These are phyloP conservation scores for Cydonia oblonga DNA, from an alignment of 331 rosid species.

Conservation along the genomic window DNA sequence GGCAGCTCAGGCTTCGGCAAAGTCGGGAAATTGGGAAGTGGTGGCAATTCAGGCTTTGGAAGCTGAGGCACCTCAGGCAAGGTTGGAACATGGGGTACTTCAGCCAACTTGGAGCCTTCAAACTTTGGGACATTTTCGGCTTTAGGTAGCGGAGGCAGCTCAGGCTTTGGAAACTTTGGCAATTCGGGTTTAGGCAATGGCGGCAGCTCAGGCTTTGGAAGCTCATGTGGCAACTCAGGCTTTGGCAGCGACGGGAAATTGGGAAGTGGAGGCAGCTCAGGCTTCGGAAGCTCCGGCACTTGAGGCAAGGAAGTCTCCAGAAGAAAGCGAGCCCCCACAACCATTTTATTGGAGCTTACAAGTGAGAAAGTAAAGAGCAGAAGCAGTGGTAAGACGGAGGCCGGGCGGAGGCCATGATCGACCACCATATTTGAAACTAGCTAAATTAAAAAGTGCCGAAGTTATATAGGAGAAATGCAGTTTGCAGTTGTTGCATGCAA, in stretches of 20 bases:
- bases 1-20: not conserved
- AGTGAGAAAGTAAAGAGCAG: not conserved
- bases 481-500: no score
- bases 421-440: not conserved
- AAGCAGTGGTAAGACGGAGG: not conserved
- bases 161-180: not conserved
- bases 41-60: no score
- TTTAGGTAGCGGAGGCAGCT: not conserved
- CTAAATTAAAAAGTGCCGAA: no score
- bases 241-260: not conserved
- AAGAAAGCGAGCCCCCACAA: slow-evolving; percentile 16
- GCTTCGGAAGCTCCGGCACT: slow-evolving; percentile 17
- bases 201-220: not conserved
- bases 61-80: no score
- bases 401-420: not conserved
- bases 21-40: no score
- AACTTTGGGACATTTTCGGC: not conserved
- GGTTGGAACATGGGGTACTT: not conserved
- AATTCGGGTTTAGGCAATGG: not conserved
- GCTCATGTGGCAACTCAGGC: not conserved
- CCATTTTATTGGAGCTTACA: not conserved
- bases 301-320: slow-evolving; percentile 4
- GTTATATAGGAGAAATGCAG: no score
- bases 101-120: not conserved
- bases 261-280: not conserved